These are phyloP conservation scores for Roridomyces roridus DNA, from an alignment of 768 basidiomycete species.

Conservation along the genomic window DNA sequence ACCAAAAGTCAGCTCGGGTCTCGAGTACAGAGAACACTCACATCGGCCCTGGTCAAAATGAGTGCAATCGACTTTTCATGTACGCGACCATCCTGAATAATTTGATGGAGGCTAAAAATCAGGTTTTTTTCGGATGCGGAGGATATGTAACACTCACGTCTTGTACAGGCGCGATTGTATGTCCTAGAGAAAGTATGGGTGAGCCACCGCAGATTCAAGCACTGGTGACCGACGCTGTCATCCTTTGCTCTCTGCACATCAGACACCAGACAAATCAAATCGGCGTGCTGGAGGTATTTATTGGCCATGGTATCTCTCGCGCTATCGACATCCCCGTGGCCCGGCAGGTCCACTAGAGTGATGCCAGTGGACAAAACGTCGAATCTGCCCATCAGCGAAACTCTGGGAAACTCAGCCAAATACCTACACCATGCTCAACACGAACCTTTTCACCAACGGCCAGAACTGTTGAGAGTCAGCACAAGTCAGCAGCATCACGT, in stretches of 20 bases:
- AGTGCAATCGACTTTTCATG: conserved; percentile 16
- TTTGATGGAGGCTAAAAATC: conserved; percentile 6
- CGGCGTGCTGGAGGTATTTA: conserved; percentile 16
- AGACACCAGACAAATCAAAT: conserved; percentile 18
- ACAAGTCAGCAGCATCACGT: too few relatives aligned
- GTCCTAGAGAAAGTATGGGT: conserved; percentile 6
- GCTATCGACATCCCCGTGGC: conserved; percentile 19
- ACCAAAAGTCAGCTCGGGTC: not conserved
- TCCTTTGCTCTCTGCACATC: conserved; percentile 20
- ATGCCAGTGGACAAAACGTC: conserved; percentile 23
- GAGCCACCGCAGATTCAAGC: not conserved
- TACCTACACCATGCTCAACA: not conserved
- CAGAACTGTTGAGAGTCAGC: conserved; percentile 23
- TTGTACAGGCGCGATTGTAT: conserved; percentile 18
- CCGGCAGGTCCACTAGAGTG: conserved; percentile 22
- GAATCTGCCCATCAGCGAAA: conserved; percentile 17
- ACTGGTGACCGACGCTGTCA: conserved; percentile 10
- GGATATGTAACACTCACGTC: not conserved
- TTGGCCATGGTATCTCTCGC: conserved; percentile 16
- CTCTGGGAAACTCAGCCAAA: not conserved
- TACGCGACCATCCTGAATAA: conserved; percentile 19
- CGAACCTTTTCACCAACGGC: conserved; percentile 23
- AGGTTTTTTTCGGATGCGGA: not conserved
- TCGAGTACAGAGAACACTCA: not conserved
- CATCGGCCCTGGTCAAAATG: conserved; percentile 23